Evolutionary conservation across 495 filamentous ascomycete species (phyloP), one percentile per base, ranked within the genome.

Genomic region (Apodospora peruviana): DNA sequence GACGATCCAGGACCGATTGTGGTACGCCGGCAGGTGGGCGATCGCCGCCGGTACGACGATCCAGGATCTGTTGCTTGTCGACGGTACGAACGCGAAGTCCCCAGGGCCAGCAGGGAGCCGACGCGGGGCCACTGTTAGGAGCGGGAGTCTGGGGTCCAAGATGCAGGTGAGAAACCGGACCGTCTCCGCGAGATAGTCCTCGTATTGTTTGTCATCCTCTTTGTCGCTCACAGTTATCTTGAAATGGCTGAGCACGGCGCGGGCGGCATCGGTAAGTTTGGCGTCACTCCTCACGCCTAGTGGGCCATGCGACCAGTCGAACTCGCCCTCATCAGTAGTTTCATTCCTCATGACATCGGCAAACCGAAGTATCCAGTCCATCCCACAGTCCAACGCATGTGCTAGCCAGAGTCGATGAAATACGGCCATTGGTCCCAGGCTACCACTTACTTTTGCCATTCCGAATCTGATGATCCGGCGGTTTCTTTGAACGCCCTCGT

Each of bases 291-390:
- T 3, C 7, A 2, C 23, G 20, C 45, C 50, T 12, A 58, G 7
- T 2, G 24, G 29, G 11, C 50, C 58, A n/a, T 47, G 32, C 22
- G 20, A 1, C 25, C 43, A 56, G 5, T 9, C 12, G 2, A 19
- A 14, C 32, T 36, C 43, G 4, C 17, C 18, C 2, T 18, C 14
- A 11, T 40, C 14, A 3, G 42, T 38, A 39, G 46, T 35, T 12
- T 19, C 45, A 1, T 50, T 10, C 5, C 17, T 22, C 40, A 58
- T 45, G 12, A 11, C 16, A 1, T 17, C 24, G 9, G 59, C 52
- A 23, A 62, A 56, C 7, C 25, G 17, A 14, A 53, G 35, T 2
- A 55, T 43, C 55, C 55, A 62, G 25, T 47, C 45, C 0, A 62
- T 22, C 1, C 59, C 55, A 38, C 48, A 48, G 44, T 62, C 55